These are phyloP conservation scores for Cylindrodendrum hubeiense DNA, from an alignment of 2,329 filamentous ascomycete species.

Conservation along the genomic window DNA sequence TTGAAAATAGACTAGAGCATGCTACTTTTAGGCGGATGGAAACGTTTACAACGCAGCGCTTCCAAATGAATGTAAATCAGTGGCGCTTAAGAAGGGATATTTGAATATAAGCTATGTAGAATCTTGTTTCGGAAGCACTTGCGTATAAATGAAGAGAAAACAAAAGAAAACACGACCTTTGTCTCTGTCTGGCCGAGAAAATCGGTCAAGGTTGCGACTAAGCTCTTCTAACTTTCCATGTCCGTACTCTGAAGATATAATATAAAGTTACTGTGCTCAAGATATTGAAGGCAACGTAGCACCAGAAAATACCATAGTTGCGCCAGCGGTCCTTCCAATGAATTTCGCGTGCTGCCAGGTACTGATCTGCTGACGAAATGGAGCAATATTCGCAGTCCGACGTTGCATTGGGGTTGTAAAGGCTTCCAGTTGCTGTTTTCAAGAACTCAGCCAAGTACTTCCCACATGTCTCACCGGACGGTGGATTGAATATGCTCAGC, in stretches of 20 bases:
- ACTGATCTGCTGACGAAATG: constrained; percentile 72
- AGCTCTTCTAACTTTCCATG: too few relatives aligned
- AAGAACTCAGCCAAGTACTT: constrained; percentile 74
- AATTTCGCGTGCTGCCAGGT: constrained; percentile 59
- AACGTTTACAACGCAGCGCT: too few relatives aligned
- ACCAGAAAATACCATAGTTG: constrained; percentile 79
- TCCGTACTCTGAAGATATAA: constrained; percentile 68
- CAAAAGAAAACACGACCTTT: too few relatives aligned
- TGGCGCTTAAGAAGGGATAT: too few relatives aligned
- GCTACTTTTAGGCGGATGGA: too few relatives aligned
- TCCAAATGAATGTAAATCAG: too few relatives aligned
- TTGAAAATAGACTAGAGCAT: background rate
- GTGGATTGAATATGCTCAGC: constrained; percentile 73
- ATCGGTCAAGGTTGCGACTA: too few relatives aligned
- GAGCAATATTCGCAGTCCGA: constrained; percentile 75
- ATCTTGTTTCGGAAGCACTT: too few relatives aligned
- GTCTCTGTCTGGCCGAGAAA: too few relatives aligned
- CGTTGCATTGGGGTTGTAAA: constrained; percentile 71
- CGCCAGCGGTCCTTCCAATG: constrained; percentile 71
- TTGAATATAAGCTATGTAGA: too few relatives aligned
- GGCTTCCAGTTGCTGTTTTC: constrained; percentile 61
- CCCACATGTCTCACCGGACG: constrained; percentile 71
- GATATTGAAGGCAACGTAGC: constrained; percentile 74
- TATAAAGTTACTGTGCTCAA: constrained; percentile 70
- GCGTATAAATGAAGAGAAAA: too few relatives aligned